Percentiles rank a stretch among this genome's conserved stretches.
Evolutionary conservation across 805 yeast species (phyloP).

Genomic region (Zygotorulaspora danielsina): DNA sequence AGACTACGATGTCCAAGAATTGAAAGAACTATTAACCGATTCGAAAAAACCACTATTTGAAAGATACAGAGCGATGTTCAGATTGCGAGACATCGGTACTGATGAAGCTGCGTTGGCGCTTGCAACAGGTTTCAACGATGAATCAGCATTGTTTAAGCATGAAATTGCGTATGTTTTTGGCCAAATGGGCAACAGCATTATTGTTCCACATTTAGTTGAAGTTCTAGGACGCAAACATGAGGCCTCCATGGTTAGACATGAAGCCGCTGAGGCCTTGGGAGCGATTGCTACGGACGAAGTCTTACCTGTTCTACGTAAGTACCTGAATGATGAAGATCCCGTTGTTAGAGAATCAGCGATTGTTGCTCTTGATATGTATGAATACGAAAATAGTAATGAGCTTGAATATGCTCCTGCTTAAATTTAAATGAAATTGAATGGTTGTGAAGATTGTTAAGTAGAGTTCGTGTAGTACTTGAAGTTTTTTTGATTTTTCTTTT

Average conservation of each 20-base stretch:
- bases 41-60: constrained; percentile 77
- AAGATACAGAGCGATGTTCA: constrained; percentile 97
- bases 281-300: constrained; percentile 95
- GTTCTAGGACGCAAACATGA: constrained; percentile 72
- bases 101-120: constrained; percentile 90
- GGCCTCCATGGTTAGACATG: constrained; percentile 99
- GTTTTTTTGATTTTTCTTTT: constrained; percentile 4
- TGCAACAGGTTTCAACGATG: constrained; percentile 84
- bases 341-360: constrained; percentile 96
- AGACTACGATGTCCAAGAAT: constrained; percentile 57
- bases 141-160: constrained; percentile 92
- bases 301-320: constrained; percentile 75
- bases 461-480: not conserved
- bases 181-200: constrained; percentile 88
- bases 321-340: constrained; percentile 72
- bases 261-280: constrained; percentile 98
- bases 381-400: constrained; percentile 81
- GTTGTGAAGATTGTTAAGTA: too few species aligned
- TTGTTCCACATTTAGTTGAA: constrained; percentile 82
- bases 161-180: constrained; percentile 98
- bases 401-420: constrained; percentile 57
- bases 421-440: too few species aligned
- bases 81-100: constrained; percentile 90
- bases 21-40: constrained; percentile 68
- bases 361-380: constrained; percentile 98